Conservation (phyloP, 306 rosid species). For the Sphenostylis stenocarpa region DNA sequence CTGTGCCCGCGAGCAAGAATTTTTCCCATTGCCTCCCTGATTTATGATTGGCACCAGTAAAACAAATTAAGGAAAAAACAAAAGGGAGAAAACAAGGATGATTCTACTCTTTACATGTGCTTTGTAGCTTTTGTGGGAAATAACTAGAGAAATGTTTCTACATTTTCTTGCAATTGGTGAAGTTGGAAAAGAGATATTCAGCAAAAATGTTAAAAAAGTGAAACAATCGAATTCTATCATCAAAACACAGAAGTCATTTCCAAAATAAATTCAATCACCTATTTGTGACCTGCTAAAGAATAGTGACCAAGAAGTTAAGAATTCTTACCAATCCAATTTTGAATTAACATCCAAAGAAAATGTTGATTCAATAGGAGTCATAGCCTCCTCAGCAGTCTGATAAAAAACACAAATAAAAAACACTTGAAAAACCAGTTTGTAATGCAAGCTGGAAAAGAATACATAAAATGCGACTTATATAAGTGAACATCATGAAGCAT, state of each 20-base stretch:
- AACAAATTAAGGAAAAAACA: neutral
- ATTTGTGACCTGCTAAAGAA: slow-evolving; percentile 22
- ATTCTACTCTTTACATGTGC: neutral
- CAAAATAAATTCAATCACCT: slow-evolving; percentile 15
- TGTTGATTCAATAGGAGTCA: slow-evolving; percentile 98
- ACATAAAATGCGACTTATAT: neutral
- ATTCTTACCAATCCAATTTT: slow-evolving; percentile 88
- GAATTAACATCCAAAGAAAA: slow-evolving; percentile 94
- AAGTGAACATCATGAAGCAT: neutral
- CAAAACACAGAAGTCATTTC: neutral
- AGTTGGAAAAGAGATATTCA: slow-evolving; percentile 27
- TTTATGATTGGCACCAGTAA: slow-evolving; percentile 28
- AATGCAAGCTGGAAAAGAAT: slow-evolving; percentile 10
- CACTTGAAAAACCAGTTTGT: neutral
- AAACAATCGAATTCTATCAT: neutral
- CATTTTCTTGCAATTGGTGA: slow-evolving; percentile 15
- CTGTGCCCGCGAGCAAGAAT: slow-evolving; percentile 98
- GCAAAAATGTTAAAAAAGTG: neutral
- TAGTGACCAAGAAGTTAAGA: slow-evolving; percentile 14
- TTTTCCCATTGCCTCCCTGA: slow-evolving; percentile 99
- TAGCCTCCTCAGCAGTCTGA: slow-evolving; percentile 98
- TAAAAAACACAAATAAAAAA: slow-evolving; percentile 20
- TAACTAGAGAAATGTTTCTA: slow-evolving; percentile 8
- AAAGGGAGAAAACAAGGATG: neutral
- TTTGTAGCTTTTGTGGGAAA: neutral